Percentiles rank a stretch among this genome's conserved stretches.
These are phyloP conservation scores for Mitragyna speciosa DNA, from an alignment of 257 asterid genomes.

Conservation along the genomic window DNA sequence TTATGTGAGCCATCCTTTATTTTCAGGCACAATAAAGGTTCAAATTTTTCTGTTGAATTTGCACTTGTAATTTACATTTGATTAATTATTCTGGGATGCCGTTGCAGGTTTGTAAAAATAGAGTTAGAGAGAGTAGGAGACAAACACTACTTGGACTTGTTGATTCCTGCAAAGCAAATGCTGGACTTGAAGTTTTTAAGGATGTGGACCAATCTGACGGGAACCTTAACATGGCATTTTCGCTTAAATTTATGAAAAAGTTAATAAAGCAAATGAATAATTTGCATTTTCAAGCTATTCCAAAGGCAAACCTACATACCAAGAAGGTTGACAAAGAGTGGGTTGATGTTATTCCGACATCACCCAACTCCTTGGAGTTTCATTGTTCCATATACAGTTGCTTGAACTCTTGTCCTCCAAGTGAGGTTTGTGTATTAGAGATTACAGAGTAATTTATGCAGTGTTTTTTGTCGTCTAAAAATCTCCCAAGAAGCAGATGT, in stretches of 20 bases:
- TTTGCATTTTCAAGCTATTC: slow-evolving; percentile 55
- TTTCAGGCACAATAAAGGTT: not conserved
- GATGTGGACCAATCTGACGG: slow-evolving; percentile 35
- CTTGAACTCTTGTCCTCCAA: slow-evolving; percentile 48
- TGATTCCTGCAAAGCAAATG: slow-evolving; percentile 50
- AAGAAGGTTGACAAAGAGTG: slow-evolving; percentile 68
- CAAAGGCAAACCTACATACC: slow-evolving; percentile 40
- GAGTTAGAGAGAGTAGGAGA: slow-evolving; percentile 24
- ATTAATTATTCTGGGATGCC: not conserved
- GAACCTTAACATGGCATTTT: slow-evolving; percentile 48
- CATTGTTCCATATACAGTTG: slow-evolving; percentile 61
- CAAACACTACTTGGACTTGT: slow-evolving; percentile 61
- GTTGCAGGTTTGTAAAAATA: slow-evolving; percentile 52
- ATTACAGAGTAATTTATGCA: slow-evolving; percentile 22
- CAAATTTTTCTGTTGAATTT: not conserved
- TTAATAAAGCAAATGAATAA: slow-evolving; percentile 47
- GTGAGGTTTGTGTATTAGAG: slow-evolving; percentile 57
- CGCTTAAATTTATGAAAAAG: slow-evolving; percentile 60
- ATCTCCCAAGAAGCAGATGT: no score
- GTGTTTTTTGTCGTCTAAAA: no score
- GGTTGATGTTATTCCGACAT: slow-evolving; percentile 58
- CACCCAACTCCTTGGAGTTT: slow-evolving; percentile 72
- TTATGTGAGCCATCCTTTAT: not conserved
- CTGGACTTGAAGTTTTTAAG: slow-evolving; percentile 50
- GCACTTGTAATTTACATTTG: not conserved